These are phyloP conservation scores for Grosmannia huntii DNA, from an alignment of 2,329 filamentous ascomycete genomes.

Conservation along the genomic window DNA sequence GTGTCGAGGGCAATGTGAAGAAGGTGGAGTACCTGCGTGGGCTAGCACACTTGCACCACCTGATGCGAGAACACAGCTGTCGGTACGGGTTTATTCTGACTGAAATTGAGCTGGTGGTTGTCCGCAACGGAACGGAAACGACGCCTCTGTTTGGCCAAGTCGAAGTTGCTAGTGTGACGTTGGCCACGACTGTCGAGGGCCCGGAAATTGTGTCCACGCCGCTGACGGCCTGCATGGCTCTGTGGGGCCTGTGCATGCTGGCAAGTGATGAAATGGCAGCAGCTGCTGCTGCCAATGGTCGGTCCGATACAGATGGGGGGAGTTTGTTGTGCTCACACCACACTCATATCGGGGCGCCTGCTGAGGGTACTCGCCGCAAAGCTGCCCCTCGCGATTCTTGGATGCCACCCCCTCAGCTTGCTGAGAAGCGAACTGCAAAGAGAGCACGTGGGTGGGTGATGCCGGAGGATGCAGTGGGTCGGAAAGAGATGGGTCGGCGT, in stretches of 20 bases:
- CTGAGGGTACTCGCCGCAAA: conserved; percentile 59
- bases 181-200: conserved; percentile 27
- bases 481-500: conserved; percentile 58
- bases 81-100: conserved; percentile 95
- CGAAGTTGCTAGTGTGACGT: conserved; percentile 54
- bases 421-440: conserved; percentile 67
- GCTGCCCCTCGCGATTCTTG: conserved; percentile 56
- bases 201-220: conserved; percentile 24
- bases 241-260: conserved; percentile 58
- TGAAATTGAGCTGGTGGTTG: conserved; percentile 86
- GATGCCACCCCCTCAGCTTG: conserved; percentile 62
- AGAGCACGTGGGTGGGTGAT: conserved; percentile 60
- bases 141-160: conserved; percentile 81
- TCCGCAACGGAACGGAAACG: conserved; percentile 61
- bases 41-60: conserved; percentile 72
- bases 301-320: not conserved
- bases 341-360: conserved; percentile 61
- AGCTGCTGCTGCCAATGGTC: not conserved
- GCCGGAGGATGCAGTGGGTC: conserved; percentile 59
- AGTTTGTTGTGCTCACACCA: conserved; percentile 35
- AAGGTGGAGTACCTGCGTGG: conserved; percentile 82
- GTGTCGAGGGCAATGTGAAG: conserved; percentile 69
- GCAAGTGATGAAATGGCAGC: conserved; percentile 19
- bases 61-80: conserved; percentile 87
- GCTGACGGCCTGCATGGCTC: conserved; percentile 58